phyloP scores from a whole-genome alignment of 2,329 filamentous ascomycete species.

The Macrophomina tecta region DNA sequence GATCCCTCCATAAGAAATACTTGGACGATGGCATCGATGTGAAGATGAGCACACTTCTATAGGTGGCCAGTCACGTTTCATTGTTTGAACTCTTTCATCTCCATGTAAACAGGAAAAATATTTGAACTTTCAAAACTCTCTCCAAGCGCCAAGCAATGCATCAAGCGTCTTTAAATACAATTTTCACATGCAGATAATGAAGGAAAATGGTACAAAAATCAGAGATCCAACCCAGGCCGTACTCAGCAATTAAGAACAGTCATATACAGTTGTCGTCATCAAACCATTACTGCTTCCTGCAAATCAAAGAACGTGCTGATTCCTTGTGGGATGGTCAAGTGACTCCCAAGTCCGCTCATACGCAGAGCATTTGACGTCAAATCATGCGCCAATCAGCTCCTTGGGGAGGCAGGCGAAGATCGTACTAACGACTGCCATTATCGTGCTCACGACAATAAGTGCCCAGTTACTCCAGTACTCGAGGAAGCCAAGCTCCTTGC shows the following conservation, averaged over 20 bases:
- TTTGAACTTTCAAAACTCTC: not conserved
- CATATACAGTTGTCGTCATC: not conserved
- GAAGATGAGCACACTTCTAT: no score
- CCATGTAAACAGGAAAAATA: not conserved
- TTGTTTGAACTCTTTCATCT: not conserved
- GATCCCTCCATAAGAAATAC: no score
- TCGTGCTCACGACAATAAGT: slow-evolving; percentile 71
- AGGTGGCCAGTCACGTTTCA: not conserved
- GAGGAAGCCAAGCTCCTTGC: slow-evolving; percentile 66
- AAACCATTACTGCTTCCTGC: not conserved
- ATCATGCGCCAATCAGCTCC: slow-evolving; percentile 60
- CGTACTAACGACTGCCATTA: slow-evolving; percentile 78
- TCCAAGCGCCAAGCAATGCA: slow-evolving; percentile 5
- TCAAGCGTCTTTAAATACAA: not conserved
- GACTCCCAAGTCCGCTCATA: no score
- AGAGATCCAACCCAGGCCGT: not conserved
- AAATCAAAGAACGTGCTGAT: not conserved
- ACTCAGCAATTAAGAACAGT: not conserved
- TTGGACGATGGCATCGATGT: no score
- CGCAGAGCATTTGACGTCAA: not conserved
- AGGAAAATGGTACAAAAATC: not conserved
- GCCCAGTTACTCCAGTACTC: slow-evolving; percentile 73
- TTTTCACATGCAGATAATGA: not conserved
- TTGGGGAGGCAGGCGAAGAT: slow-evolving; percentile 88
- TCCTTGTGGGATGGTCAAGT: not conserved